Evolutionary conservation across 441 rosid species (phyloP), one percentile per base, ranked within the genome.

Genomic region (Eruca vesicaria): DNA sequence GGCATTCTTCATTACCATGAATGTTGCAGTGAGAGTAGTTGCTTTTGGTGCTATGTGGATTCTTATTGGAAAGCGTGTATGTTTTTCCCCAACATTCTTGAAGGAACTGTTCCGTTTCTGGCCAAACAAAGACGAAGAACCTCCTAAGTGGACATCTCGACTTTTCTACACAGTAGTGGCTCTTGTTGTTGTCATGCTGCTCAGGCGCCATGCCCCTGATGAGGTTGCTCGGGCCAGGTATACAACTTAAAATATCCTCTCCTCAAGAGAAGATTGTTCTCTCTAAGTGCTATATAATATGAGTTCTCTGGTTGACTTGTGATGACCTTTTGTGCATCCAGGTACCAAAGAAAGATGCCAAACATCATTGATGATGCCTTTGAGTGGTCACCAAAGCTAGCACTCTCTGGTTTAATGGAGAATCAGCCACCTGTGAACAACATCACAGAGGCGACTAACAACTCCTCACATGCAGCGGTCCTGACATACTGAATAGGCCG

Each of bases 201-300:
- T 95, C 65, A 91, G 97, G 92, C 98, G 80, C 72, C 99, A 95
- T 76, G 96, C 99, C 56, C 99, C 99, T 74, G 94, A 95, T 81
- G 99, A 95, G 75, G 98, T 97, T 62, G 99, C 99, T 63, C 86
- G 98, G 80, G 97, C 97, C 74, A 95, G 99, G 99, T 95, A 62
- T 62, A 82, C 31, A 4, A 64, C 35, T 41, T 14, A 23, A 23
- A 21, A n/a, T 1, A 31, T 6, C 8, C 33, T 6, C 8, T 7
- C 38, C 10, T 33, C 38, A 33, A 2, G 11, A 7, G 38, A 8
- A 5, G 2, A 33, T 33, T 8, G 19, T 28, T 35, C 43, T 45
- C 26, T 55, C 8, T 56, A 23, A 23, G 1, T 23, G 26, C 26
- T 23, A 56, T 29, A n/a, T 16, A n/a, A 3, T n/a, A 16, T 60